A percentile compares a stretch with the other conserved stretches of the same genome.
These are phyloP conservation scores for Hirsutella thompsonii DNA, from an alignment of 2,329 filamentous ascomycete genomes.

Conservation along the genomic window DNA sequence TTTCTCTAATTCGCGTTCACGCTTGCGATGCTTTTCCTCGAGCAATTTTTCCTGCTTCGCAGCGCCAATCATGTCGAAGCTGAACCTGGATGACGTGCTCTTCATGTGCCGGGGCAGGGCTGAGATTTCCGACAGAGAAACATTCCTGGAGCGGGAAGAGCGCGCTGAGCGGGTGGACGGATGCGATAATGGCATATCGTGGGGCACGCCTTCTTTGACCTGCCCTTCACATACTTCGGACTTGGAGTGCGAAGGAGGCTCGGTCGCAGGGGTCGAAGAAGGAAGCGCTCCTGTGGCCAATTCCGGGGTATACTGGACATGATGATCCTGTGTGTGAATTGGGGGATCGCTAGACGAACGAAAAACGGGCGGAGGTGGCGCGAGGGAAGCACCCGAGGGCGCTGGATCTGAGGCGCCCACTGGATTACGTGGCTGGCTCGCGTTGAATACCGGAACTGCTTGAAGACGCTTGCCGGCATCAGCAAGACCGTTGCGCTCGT, in stretches of 20 bases:
- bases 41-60: slow-evolving; percentile 55
- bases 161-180: slow-evolving; percentile 14
- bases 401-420: slow-evolving; percentile 19
- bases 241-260: too few species aligned
- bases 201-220: slow-evolving; percentile 8
- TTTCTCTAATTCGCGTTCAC: slow-evolving; percentile 51
- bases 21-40: slow-evolving; percentile 60
- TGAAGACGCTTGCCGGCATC: too few species aligned
- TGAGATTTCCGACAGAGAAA: slow-evolving; percentile 36
- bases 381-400: slow-evolving; percentile 2
- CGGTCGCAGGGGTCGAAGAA: too few species aligned
- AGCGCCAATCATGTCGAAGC: slow-evolving; percentile 66
- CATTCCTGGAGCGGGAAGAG: slow-evolving; percentile 34
- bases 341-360: too few species aligned
- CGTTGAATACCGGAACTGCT: too few species aligned
- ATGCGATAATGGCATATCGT: slow-evolving; percentile 7
- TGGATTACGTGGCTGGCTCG: slow-evolving; percentile 7
- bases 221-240: not conserved
- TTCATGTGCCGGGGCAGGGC: slow-evolving; percentile 53
- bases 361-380: too few species aligned
- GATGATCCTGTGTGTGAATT: too few species aligned
- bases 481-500: not conserved
- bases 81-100: slow-evolving; percentile 69
- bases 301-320: too few species aligned
- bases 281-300: too few species aligned